A percentile compares a stretch with the other conserved stretches of the same genome.
These are phyloP conservation scores for Wickerhamomyces strasburgensis DNA, from an alignment of 805 yeast species.

Conservation along the genomic window DNA sequence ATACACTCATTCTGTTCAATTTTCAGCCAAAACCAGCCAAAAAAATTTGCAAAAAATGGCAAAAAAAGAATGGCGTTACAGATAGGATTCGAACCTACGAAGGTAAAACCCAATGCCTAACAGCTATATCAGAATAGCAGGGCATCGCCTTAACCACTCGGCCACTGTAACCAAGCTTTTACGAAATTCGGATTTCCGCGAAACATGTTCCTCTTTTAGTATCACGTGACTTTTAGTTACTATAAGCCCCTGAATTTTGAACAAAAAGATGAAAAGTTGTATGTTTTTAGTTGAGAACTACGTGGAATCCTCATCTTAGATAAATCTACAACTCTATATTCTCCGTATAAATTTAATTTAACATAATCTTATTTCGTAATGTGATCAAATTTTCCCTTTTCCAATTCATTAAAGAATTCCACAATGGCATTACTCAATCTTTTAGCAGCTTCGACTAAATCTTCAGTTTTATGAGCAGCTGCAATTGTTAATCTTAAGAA, in stretches of 20 bases:
- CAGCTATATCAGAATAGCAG: constrained; percentile 61
- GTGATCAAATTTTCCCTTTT: not conserved
- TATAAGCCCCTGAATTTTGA: no score
- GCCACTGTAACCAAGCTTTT: constrained; percentile 56
- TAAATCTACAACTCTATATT: no score
- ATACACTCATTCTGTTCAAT: no score
- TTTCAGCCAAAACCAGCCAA: not conserved
- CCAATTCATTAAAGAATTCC: not conserved
- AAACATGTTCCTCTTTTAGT: not conserved
- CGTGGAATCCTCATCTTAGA: no score
- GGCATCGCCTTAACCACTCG: constrained; percentile 94
- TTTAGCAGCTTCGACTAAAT: not conserved
- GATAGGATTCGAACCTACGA: constrained; percentile 99
- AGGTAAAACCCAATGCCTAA: constrained; percentile 85
- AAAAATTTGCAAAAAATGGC: not conserved
- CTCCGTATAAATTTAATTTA: no score
- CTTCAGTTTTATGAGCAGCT: not conserved
- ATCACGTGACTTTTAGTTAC: not conserved
- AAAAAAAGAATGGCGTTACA: constrained; percentile 73
- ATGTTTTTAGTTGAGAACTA: no score
- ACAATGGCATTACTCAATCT: not conserved
- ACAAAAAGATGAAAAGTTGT: no score
- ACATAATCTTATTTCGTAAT: not conserved
- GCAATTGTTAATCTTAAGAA: not conserved
- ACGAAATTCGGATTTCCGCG: no score